Evolutionary conservation across 169 alveolate species (phyloP), one percentile per base, ranked within the genome.

Genomic region (Toxoplasma gondii): DNA sequence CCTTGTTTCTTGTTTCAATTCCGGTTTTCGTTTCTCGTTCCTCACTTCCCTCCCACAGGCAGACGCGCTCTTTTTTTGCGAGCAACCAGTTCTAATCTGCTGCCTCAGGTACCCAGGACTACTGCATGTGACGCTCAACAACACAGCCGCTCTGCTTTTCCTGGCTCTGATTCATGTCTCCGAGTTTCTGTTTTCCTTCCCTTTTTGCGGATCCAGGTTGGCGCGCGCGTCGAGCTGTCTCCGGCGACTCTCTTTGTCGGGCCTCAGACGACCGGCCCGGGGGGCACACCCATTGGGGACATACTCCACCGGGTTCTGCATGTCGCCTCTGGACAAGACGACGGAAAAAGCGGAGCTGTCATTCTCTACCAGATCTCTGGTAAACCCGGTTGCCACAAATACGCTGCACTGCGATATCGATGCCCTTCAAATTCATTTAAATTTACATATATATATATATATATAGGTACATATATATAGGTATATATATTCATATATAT

Each of bases 241-340:
- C 49, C 84, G 43, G 84, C 84, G 43, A 36, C 84, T 17, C 84
- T 74, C 39, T 74, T 74, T 44, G 84, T 31, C 27, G 84, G 84
- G 38, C 84, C 84, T 16, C 84, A 74, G 84, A 10, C 39, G 43
- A 74, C 39, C 17, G 84, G 45, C 4, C 49, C 49, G 31, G 84
- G 84, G 12, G 84, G 84, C 2, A 64, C 74, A 31, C 74, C 74
- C n/a, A 36, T 74, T 16, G 84, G 84, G n/a, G 84, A 74, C 49
- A 27, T 74, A 4, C 44, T 74, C 44, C 84, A 74, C 49, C 84
- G 84, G 4, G 17, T 74, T 22, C 49, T 36, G 1, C 39, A 31
- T 12, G 84, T 36, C 24, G 84, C 84, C 1, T 17, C 84, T 7
- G 84, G 45, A 16, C 9, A 16, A 12, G 45, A n/a, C 12, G 45